These are phyloP conservation scores for Dimargaris verticillata DNA, from an alignment of 192 early-diverging fungal genomes.

Conservation along the genomic window DNA sequence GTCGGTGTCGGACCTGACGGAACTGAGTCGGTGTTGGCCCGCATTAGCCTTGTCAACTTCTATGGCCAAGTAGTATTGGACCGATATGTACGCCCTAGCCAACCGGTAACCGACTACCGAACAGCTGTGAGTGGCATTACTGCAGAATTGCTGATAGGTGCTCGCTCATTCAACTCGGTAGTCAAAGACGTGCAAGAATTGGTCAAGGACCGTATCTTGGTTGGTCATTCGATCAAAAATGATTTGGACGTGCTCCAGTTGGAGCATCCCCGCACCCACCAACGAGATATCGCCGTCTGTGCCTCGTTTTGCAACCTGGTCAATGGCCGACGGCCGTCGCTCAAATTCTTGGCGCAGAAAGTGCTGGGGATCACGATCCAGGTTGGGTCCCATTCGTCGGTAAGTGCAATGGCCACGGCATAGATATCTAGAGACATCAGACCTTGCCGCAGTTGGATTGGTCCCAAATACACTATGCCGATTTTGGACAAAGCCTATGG, in stretches of 20 bases:
- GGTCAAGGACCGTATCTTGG: constrained; percentile 66
- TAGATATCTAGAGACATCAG: neutral
- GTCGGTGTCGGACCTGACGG: constrained; percentile 86
- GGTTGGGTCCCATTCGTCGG: constrained; percentile 70
- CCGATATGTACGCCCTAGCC: constrained; percentile 64
- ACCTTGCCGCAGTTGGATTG: neutral
- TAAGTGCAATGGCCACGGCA: constrained; percentile 16
- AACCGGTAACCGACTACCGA: constrained; percentile 81
- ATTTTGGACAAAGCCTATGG: neutral
- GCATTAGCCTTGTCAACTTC: constrained; percentile 88
- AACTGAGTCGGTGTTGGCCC: constrained; percentile 63
- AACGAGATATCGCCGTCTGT: constrained; percentile 75
- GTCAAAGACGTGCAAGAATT: constrained; percentile 66
- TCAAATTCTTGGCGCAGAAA: constrained; percentile 59
- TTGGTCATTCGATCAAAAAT: constrained; percentile 83
- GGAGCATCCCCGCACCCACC: constrained; percentile 54
- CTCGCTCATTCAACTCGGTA: constrained; percentile 56
- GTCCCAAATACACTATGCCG: neutral
- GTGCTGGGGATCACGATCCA: constrained; percentile 73
- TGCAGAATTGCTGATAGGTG: constrained; percentile 44
- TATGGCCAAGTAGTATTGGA: constrained; percentile 77
- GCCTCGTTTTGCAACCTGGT: constrained; percentile 48
- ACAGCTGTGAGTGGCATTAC: constrained; percentile 86
- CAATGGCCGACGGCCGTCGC: constrained; percentile 45
- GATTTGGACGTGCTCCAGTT: constrained; percentile 74